Evolutionary conservation across 176 grass and related monocot genomes (phyloP).

Genomic region (Rhynchospora breviuscula): DNA sequence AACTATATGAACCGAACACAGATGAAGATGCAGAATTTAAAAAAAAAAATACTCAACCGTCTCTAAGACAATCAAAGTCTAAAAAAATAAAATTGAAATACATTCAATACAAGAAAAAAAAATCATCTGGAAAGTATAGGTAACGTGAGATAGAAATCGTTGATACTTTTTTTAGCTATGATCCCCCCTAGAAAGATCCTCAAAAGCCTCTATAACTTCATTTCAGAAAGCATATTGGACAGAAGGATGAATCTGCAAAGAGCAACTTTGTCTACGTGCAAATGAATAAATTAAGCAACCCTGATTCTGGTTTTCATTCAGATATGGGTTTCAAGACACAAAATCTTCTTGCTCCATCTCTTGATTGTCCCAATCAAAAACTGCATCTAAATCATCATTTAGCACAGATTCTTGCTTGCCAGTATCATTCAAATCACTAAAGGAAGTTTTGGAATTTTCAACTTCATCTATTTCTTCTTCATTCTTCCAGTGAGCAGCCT

Average conservation of each 20-base stretch:
- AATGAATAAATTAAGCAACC: neutral
- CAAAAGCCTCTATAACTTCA: too few relatives aligned
- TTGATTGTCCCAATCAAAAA: constrained; percentile 19
- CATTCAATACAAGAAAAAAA: too few relatives aligned
- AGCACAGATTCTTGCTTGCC: neutral
- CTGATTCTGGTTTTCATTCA: neutral
- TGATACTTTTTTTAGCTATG: too few relatives aligned
- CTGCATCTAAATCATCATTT: constrained; percentile 14
- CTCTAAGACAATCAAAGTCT: too few relatives aligned
- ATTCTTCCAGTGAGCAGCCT: neutral
- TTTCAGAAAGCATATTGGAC: neutral
- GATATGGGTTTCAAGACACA: neutral
- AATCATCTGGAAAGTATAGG: too few relatives aligned
- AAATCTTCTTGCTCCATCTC: neutral
- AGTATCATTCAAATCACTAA: neutral
- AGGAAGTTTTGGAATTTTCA: neutral
- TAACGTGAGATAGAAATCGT: too few relatives aligned
- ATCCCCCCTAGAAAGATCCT: too few relatives aligned
- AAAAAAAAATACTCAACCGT: too few relatives aligned
- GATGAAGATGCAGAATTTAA: too few relatives aligned
- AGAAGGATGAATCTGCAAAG: neutral
- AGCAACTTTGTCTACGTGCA: neutral
- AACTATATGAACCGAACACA: too few relatives aligned
- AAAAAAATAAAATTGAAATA: too few relatives aligned
- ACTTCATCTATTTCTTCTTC: neutral